phyloP scores from a whole-genome alignment of 2,329 filamentous ascomycete species.

The Grosmannia huntii region DNA sequence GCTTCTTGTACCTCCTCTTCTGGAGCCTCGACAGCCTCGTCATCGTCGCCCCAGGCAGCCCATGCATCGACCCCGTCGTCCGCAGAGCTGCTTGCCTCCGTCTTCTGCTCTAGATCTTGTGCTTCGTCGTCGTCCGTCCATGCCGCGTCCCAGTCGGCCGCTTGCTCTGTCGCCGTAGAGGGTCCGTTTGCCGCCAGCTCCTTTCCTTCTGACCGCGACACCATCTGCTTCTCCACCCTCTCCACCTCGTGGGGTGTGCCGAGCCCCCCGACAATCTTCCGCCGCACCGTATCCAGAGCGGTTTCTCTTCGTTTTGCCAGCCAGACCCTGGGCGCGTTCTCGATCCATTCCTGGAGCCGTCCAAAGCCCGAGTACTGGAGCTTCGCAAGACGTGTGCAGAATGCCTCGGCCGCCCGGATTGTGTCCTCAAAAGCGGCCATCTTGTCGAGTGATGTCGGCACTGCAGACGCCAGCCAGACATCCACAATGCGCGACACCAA shows the following conservation, averaged over 20 bases:
- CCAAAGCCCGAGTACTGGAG: conserved; percentile 50
- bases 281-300: conserved; percentile 62
- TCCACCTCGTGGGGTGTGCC: conserved; percentile 60
- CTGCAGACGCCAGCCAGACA: conserved; percentile 60
- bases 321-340: conserved; percentile 72
- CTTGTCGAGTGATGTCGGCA: conserved; percentile 61
- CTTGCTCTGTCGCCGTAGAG: conserved; percentile 28
- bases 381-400: conserved; percentile 50
- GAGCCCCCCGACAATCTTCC: conserved; percentile 51
- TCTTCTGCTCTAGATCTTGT: conserved; percentile 12
- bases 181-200: conserved; percentile 40
- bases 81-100: conserved; percentile 15
- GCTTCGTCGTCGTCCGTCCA: conserved; percentile 61
- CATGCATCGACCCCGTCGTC: conserved; percentile 25
- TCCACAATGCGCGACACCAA: conserved; percentile 56
- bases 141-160: conserved; percentile 61
- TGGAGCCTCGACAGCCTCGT: conserved; percentile 14
- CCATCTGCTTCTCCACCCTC: conserved; percentile 69
- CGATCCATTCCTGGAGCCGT: conserved; percentile 66
- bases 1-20: conserved; percentile 9
- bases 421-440: conserved; percentile 60
- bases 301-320: conserved; percentile 70
- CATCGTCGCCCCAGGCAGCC: conserved; percentile 20
- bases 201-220: conserved; percentile 54
- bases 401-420: conserved; percentile 49